Evolutionary conservation across 805 yeast species (phyloP).

Genomic region (Kuraishia hungarica): DNA sequence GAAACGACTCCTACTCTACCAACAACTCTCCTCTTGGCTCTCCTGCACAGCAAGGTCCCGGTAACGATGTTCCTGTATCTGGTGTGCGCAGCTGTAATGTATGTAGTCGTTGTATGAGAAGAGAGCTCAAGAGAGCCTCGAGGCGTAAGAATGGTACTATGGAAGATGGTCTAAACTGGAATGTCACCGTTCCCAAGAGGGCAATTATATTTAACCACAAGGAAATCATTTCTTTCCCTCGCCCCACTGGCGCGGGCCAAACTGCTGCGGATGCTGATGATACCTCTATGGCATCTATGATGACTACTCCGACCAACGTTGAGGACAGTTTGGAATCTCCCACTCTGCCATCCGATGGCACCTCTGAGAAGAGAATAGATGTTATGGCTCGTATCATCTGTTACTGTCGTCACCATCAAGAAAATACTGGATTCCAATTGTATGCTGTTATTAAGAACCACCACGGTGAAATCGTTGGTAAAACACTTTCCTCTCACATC

Average conservation of each 20-base stretch:
- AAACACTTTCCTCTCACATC: constrained; percentile 61
- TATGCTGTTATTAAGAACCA: constrained; percentile 59
- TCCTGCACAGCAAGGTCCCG: constrained; percentile 5
- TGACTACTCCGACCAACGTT: neutral
- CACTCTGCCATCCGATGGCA: constrained; percentile 9
- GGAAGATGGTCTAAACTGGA: constrained; percentile 73
- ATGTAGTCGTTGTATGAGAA: constrained; percentile 81
- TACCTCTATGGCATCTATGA: constrained; percentile 16
- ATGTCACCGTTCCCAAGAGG: constrained; percentile 62
- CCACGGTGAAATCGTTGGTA: constrained; percentile 58
- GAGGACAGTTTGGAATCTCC: constrained; percentile 31
- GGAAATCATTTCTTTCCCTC: constrained; percentile 70
- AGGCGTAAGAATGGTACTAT: constrained; percentile 77
- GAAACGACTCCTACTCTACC: neutral
- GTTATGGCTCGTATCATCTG: constrained; percentile 76
- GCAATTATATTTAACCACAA: constrained; percentile 89
- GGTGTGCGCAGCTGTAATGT: constrained; percentile 49
- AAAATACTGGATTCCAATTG: constrained; percentile 74
- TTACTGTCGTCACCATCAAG: constrained; percentile 93
- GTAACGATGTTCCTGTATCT: constrained; percentile 1
- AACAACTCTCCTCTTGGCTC: neutral
- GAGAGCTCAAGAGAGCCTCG: constrained; percentile 91
- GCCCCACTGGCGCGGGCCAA: constrained; percentile 30
- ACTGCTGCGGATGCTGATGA: constrained; percentile 15
- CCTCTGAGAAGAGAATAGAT: constrained; percentile 31